Evolutionary conservation across 371 early-diverging fungal species (phyloP), one percentile per base, ranked within the genome.

Genomic region (Cokeromyces recurvatus): DNA sequence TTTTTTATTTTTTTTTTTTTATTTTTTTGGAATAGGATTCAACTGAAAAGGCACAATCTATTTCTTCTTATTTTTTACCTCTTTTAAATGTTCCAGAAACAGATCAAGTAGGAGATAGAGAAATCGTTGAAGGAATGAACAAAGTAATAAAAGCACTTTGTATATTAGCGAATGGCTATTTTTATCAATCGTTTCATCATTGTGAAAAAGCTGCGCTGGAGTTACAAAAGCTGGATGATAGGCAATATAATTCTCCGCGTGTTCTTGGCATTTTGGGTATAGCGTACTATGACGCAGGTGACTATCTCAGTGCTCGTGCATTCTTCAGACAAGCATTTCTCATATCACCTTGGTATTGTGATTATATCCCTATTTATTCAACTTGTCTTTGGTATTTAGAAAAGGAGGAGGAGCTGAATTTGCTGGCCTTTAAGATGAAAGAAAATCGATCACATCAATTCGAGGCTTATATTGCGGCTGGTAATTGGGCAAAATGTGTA

Each of bases 371-470:
- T 7, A 38, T 57, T 17, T 69, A 73, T 43, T 69, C 74, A 1
- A 73, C 74, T 6, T 69, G 63, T 14, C 25, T 73, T 2, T 69
- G 69, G 63, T 73, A 66, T 37, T 46, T 73, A 16, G 63, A 65
- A 32, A 62, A 59, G 15, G 58, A 64, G 37, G 34, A 48, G 21
- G 74, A 69, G 34, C 49, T 73, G 22, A 69, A 69, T 40, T 22
- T 73, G 15, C 35, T 73, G 20, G 69, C 70, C 10, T 73, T 55
- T 38, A 53, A 53, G 16, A 67, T 73, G 62, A 64, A 60, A 19
- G 45, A 57, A 10, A 73, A 73, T 25, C 43, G 22, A 19, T 60
- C 53, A 2, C 70, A 69, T 38, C 47, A 49, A 7, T 69, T 56
- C 31, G 74, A 73, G 44, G 64, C 65, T 0, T 69, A 59, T 38